Evolutionary conservation across 2,329 filamentous ascomycete genomes (phyloP).

Genomic region (Aspergillus viridinutans): DNA sequence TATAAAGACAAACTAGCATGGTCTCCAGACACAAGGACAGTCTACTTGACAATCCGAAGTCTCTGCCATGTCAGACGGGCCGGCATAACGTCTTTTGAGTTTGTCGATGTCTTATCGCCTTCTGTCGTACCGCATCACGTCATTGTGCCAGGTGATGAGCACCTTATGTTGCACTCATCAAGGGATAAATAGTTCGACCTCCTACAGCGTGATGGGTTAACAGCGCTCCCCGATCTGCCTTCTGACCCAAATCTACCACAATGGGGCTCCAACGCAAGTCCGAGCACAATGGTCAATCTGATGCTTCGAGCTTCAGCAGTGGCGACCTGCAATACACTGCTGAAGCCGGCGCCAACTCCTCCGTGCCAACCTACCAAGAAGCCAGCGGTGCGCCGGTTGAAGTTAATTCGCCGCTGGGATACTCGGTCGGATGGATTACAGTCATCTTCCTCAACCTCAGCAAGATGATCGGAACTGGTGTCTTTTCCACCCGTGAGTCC

Average conservation of each 20-base stretch:
- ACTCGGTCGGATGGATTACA: conserved; percentile 53
- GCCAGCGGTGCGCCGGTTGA: conserved; percentile 61
- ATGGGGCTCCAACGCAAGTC: conserved; percentile 2
- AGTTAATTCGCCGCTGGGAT: conserved; percentile 55
- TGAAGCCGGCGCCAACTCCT: conserved; percentile 40
- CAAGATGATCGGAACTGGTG: conserved; percentile 61
- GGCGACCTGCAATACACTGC: conserved; percentile 12
- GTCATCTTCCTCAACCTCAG: conserved; percentile 59
- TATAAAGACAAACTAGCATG: too few species aligned
- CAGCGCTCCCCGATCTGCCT: background rate
- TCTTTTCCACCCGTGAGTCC: conserved; percentile 60
- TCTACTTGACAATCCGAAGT: too few species aligned
- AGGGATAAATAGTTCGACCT: background rate
- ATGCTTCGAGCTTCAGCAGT: conserved; percentile 5
- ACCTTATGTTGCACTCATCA: conserved; percentile 1
- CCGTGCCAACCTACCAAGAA: conserved; percentile 54
- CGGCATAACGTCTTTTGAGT: background rate
- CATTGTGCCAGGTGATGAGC: conserved; percentile 5
- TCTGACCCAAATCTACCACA: background rate
- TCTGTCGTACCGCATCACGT: conserved; percentile 1
- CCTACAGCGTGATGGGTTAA: background rate
- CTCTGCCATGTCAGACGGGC: background rate
- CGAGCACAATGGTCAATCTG: background rate
- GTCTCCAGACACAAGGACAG: too few species aligned
- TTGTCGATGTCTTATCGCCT: too few species aligned